Conservation (phyloP, 208 protist genomes). For the Tetramitus jugosus region DNA sequence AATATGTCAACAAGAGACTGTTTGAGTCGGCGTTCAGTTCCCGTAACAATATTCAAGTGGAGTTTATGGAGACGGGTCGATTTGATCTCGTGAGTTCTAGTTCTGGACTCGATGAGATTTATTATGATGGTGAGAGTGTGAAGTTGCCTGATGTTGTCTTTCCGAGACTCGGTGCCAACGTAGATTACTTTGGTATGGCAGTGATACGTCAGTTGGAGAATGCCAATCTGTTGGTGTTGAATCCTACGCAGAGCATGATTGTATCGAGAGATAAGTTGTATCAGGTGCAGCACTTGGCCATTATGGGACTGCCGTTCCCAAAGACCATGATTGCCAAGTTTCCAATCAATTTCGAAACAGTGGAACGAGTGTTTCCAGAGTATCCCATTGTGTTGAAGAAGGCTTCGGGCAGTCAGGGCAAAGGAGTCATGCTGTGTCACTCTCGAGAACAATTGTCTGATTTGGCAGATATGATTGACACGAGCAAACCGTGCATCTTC, state of each 20-base stretch:
- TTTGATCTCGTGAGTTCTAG: neutral
- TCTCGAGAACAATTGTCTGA: neutral
- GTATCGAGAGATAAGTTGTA: conserved; percentile 5
- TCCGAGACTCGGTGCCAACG: neutral
- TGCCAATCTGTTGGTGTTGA: neutral
- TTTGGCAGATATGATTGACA: neutral
- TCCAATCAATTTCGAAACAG: neutral
- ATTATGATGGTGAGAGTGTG: neutral
- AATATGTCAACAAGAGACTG: neutral
- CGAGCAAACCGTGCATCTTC: neutral
- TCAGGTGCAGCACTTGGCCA: neutral
- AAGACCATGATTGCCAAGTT: neutral
- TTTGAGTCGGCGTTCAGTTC: neutral
- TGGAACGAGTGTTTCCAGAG: neutral
- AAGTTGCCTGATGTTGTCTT: neutral
- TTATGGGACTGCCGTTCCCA: neutral
- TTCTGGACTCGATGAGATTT: neutral
- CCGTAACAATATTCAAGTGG: neutral
- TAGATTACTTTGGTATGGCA: neutral
- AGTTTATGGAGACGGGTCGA: neutral
- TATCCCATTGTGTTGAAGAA: conserved; percentile 20
- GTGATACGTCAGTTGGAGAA: neutral
- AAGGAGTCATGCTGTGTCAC: neutral
- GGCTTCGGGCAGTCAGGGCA: neutral
- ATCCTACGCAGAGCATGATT: neutral